Conservation (phyloP, 2,329 filamentous ascomycete species). For the Penicillium sumatraense region DNA sequence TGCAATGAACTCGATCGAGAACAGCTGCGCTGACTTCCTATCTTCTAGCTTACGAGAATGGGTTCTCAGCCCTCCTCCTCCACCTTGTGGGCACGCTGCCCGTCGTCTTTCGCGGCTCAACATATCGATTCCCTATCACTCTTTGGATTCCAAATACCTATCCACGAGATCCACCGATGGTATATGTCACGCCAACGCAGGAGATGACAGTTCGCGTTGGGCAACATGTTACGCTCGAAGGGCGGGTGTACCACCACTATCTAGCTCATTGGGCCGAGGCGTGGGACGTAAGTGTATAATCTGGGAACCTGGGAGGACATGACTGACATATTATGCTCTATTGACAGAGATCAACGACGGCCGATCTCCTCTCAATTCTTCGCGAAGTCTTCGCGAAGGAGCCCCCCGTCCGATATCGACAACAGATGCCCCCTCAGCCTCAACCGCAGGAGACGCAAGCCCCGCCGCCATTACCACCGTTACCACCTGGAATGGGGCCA, state of each 20-base stretch:
- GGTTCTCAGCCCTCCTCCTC: constrained; percentile 81
- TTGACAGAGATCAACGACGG: constrained; percentile 74
- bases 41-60: constrained; percentile 79
- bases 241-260: constrained; percentile 94
- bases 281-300: constrained; percentile 74
- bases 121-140: constrained; percentile 88
- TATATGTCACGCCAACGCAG: constrained; percentile 85
- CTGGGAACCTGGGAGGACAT: neutral
- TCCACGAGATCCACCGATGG: constrained; percentile 80
- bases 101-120: constrained; percentile 85
- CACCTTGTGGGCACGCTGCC: constrained; percentile 86
- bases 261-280: constrained; percentile 85
- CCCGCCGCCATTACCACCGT: constrained; percentile 72
- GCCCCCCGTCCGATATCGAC: constrained; percentile 82
- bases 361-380: constrained; percentile 81
- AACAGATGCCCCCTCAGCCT: constrained; percentile 38
- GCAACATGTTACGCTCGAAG: constrained; percentile 92
- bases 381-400: constrained; percentile 92
- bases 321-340: neutral
- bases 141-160: constrained; percentile 94
- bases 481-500: constrained; percentile 66
- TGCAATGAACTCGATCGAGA: neutral
- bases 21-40: constrained; percentile 23
- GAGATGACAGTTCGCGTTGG: constrained; percentile 89
- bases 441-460: constrained; percentile 39